Conservation (phyloP, 176 grass and related monocot species). For the Rhynchospora pubera region DNA sequence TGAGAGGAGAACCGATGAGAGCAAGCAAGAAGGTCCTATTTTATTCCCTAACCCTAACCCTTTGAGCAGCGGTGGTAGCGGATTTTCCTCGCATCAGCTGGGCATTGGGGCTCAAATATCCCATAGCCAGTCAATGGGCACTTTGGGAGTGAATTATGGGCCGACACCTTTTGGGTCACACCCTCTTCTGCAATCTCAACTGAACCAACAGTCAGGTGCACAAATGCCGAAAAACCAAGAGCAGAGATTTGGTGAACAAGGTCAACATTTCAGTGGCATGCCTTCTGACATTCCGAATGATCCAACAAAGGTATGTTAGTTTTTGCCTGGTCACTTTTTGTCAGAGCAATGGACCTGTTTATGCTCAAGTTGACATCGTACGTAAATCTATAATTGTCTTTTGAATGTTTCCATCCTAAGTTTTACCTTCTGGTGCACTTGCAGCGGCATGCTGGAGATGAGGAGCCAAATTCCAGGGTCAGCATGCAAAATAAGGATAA, state of each 20-base stretch:
- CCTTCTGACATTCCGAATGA: conserved; percentile 38
- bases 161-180: conserved; percentile 21
- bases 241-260: conserved; percentile 39
- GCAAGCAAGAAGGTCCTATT: conserved; percentile 36
- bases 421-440: conserved; percentile 43
- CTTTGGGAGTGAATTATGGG: conserved; percentile 53
- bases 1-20: conserved; percentile 43
- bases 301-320: conserved; percentile 34
- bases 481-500: conserved; percentile 40
- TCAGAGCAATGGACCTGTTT: background rate
- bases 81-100: conserved; percentile 33
- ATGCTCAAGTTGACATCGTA: background rate
- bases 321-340: background rate
- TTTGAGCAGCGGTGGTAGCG: background rate
- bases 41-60: conserved; percentile 25
- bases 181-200: conserved; percentile 30
- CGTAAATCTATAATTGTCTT: background rate
- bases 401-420: conserved; percentile 3
- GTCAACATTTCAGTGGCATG: conserved; percentile 34
- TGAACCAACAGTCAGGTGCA: conserved; percentile 32
- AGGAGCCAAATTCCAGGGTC: conserved; percentile 45
- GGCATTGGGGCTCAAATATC: conserved; percentile 41
- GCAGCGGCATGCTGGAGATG: conserved; percentile 36
- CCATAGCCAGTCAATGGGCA: conserved; percentile 42
- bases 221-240: conserved; percentile 50